Evolutionary conservation across 1,284 basidiomycete species (phyloP), one percentile per base, ranked within the genome.

Genomic region (Paramarasmius palmivorus): DNA sequence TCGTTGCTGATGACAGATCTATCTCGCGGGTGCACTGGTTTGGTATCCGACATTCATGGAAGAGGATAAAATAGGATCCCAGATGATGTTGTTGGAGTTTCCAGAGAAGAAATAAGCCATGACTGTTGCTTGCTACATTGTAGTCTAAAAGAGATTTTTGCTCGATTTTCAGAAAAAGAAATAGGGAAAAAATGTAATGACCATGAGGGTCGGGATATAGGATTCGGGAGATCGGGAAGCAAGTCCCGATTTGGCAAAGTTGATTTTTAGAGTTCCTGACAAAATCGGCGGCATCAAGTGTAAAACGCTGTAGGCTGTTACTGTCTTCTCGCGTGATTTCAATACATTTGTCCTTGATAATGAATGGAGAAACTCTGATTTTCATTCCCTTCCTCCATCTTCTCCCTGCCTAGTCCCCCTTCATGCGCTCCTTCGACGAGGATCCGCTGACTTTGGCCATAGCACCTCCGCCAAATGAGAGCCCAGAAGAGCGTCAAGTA

Each of bases 401-500:
- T 32, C 38, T 44, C 37, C 50, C 50, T 49, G 32, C 17, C 25
- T 37, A 3, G 36, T 50, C 23, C 20, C 48, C 36, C 25, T 26
- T 48, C 37, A 35, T 34, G 38, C 19, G 29, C 25, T 55, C 63
- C 20, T 20, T 52, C 53, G 77, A 79, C 57, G 71, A 78, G 50
- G 87, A 90, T 67, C 86, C 87, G 1, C 70, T 89, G 19, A 70
- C 81, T 14, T 60, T 73, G 49, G 75, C 79, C 2, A 69, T 85
- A 26, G 75, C 76, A 10, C 86, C 87, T 1, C 86, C 87, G 1
- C 68, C 72, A 1, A 70, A 82, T 62, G 87, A 89, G 60, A 76
- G 81, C 0, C 68, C 73, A 1, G 76, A 79, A 26, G 75, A 81
- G 51, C 77, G 76, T 41, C 73, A 74, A 26, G 69, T 67, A 14